phyloP scores from a whole-genome alignment of 2,329 filamentous ascomycete genomes.

The Fonsecaea pugnacius region DNA sequence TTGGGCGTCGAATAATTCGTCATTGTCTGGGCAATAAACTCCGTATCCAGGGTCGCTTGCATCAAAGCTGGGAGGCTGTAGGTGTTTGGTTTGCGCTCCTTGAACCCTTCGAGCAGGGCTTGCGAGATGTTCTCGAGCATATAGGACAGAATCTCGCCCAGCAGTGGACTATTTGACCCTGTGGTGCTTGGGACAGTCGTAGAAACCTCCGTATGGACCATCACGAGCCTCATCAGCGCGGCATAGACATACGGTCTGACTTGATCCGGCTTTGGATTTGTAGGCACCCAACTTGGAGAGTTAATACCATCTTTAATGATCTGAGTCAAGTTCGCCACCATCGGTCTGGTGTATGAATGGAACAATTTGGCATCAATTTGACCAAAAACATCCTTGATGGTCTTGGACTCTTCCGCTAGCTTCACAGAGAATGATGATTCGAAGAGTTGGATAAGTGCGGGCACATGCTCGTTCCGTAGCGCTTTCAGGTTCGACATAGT shows the following conservation, averaged over 20 bases:
- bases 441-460: slow-evolving; percentile 86
- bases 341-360: slow-evolving; percentile 84
- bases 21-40: slow-evolving; percentile 94
- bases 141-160: slow-evolving; percentile 79
- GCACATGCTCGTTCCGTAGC: slow-evolving; percentile 79
- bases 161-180: slow-evolving; percentile 72
- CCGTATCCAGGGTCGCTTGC: slow-evolving; percentile 96
- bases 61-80: slow-evolving; percentile 84
- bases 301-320: slow-evolving; percentile 75
- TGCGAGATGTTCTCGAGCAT: slow-evolving; percentile 80
- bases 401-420: slow-evolving; percentile 89
- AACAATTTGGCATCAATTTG: slow-evolving; percentile 93
- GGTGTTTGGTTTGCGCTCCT: slow-evolving; percentile 56
- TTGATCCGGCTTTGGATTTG: slow-evolving; percentile 64
- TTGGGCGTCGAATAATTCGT: slow-evolving; percentile 85
- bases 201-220: slow-evolving; percentile 87
- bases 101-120: slow-evolving; percentile 82
- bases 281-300: slow-evolving; percentile 71
- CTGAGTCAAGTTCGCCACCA: slow-evolving; percentile 68
- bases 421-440: slow-evolving; percentile 94
- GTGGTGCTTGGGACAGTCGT: slow-evolving; percentile 65
- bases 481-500: slow-evolving; percentile 90
- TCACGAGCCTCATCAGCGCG: slow-evolving; percentile 79
- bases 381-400: slow-evolving; percentile 83
- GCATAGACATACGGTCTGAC: slow-evolving; percentile 90